A percentile compares a stretch with the other conserved stretches of the same genome.
phyloP scores from a whole-genome alignment of 306 rosid genomes.

The Gynostemma pentaphyllum region DNA sequence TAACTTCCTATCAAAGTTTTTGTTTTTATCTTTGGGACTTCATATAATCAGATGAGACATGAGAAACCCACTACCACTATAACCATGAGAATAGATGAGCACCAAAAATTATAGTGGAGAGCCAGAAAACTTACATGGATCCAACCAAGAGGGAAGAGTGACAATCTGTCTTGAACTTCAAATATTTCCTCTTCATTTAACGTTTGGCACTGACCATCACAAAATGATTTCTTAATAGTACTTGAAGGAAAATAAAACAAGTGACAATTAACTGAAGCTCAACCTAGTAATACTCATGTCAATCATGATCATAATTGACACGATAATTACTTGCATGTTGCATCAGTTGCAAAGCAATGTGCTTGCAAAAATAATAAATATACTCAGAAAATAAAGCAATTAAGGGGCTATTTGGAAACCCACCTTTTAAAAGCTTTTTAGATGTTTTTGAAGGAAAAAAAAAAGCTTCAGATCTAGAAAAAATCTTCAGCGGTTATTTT shows the following conservation, averaged over 20 bases:
- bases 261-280: not conserved
- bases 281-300: not conserved
- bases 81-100: not conserved
- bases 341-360: not conserved
- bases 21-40: not conserved
- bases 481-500: too few relatives aligned
- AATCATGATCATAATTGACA: not conserved
- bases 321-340: not conserved
- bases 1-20: not conserved
- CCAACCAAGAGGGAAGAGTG: constrained; percentile 97
- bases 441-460: too few relatives aligned
- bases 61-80: not conserved
- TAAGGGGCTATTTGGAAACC: too few relatives aligned
- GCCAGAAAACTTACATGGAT: constrained; percentile 73
- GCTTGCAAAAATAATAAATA: not conserved
- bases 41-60: not conserved
- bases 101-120: not conserved
- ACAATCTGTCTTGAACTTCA: constrained; percentile 91
- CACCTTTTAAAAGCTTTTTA: too few relatives aligned
- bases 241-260: constrained; percentile 10
- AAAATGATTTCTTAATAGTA: not conserved
- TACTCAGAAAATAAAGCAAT: not conserved
- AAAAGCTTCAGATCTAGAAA: too few relatives aligned
- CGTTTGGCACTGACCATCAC: constrained; percentile 68
- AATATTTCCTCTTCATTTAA: constrained; percentile 97